These are phyloP conservation scores for Venustampulla echinocandica DNA, from an alignment of 495 filamentous ascomycete species.

Conservation along the genomic window DNA sequence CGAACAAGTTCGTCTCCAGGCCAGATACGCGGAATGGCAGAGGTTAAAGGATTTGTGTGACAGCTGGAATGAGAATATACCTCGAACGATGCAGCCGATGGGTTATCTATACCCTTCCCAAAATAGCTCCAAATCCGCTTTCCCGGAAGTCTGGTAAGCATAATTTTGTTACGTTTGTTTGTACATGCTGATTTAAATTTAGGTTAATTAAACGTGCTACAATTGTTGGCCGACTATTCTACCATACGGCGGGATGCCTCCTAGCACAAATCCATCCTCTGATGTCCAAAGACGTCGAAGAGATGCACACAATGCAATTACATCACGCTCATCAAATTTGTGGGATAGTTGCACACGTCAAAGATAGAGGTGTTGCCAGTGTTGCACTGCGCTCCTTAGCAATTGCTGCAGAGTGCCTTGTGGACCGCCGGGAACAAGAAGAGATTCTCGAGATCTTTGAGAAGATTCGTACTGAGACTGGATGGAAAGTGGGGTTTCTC, in stretches of 20 bases:
- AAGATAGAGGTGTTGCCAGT: constrained; percentile 68
- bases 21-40: constrained; percentile 68
- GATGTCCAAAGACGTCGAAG: constrained; percentile 40
- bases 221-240: constrained; percentile 79
- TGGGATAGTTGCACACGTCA: constrained; percentile 77
- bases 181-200: constrained; percentile 14
- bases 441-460: constrained; percentile 75
- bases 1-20: constrained; percentile 54
- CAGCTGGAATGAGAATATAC: constrained; percentile 67
- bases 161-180: not conserved
- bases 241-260: constrained; percentile 74
- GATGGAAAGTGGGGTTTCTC: constrained; percentile 65
- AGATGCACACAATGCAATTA: constrained; percentile 61
- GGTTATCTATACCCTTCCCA: constrained; percentile 64
- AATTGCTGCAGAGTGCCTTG: constrained; percentile 69
- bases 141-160: constrained; percentile 79
- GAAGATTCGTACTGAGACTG: constrained; percentile 64
- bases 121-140: constrained; percentile 59
- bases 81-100: constrained; percentile 81
- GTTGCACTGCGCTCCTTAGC: constrained; percentile 71
- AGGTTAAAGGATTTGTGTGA: constrained; percentile 66
- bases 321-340: constrained; percentile 74
- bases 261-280: constrained; percentile 74
- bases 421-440: constrained; percentile 61
- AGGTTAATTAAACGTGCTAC: constrained; percentile 79